Evolutionary conservation across 768 basidiomycete genomes (phyloP).

Genomic region (Collybia mongolica): DNA sequence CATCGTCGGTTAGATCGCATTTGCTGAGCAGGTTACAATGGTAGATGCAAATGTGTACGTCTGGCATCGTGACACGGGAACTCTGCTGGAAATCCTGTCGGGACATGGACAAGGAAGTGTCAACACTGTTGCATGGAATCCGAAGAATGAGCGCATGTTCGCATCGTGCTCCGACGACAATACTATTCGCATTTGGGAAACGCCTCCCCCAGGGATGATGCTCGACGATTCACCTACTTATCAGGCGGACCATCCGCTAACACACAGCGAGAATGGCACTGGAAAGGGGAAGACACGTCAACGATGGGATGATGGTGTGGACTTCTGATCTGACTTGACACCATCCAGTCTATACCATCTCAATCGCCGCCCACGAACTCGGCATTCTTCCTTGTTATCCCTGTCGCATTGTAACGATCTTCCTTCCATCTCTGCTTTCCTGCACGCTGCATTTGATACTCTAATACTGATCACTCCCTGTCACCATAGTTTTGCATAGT

Average conservation of each 20-base stretch:
- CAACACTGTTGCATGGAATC: constrained; percentile 97
- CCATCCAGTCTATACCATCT: constrained; percentile 1
- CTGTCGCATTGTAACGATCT: constrained; percentile 15
- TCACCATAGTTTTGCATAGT: constrained; percentile 27
- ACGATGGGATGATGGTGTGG: constrained; percentile 33
- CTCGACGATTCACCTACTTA: constrained; percentile 12
- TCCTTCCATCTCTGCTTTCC: constrained; percentile 7
- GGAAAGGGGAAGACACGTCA: constrained; percentile 65
- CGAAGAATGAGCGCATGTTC: constrained; percentile 85
- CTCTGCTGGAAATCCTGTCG: constrained; percentile 79
- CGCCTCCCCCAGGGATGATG: constrained; percentile 29
- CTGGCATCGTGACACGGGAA: constrained; percentile 88
- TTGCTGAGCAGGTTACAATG: constrained; percentile 1
- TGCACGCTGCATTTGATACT: constrained; percentile 17
- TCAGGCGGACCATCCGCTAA: constrained; percentile 14
- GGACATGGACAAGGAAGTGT: constrained; percentile 92
- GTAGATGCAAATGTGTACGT: constrained; percentile 92
- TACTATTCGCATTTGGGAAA: constrained; percentile 90
- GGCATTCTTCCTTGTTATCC: not conserved
- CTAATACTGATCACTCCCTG: constrained; percentile 10
- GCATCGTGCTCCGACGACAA: constrained; percentile 95
- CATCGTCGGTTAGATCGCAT: constrained; percentile 8
- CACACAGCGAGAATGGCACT: constrained; percentile 43
- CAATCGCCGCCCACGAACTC: not conserved
- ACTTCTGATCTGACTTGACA: constrained; percentile 14